Conservation (phyloP, 179 eudicot species). For the Patellifolia procumbens region DNA sequence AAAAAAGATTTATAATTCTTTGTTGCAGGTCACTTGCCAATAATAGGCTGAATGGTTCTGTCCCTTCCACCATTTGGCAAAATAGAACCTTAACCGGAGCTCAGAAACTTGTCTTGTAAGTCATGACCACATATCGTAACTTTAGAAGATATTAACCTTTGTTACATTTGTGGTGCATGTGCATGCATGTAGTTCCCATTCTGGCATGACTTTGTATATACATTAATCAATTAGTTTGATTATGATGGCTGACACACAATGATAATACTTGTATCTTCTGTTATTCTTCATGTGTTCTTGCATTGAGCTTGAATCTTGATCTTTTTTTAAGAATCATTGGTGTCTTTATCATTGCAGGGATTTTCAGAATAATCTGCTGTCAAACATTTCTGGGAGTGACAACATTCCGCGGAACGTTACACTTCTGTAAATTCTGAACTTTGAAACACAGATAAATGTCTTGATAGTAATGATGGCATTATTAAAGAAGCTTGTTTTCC, state of each 20-base stretch:
- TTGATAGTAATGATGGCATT: no score
- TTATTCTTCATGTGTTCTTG: neutral
- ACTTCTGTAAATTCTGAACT: slow-evolving; percentile 40
- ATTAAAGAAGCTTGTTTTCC: slow-evolving; percentile 2
- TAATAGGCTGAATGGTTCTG: slow-evolving; percentile 31
- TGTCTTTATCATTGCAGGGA: slow-evolving; percentile 45
- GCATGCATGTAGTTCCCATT: neutral
- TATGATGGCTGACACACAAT: neutral
- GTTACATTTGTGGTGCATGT: neutral
- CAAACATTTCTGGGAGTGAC: slow-evolving; percentile 51
- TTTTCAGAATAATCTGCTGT: slow-evolving; percentile 52
- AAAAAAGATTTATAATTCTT: neutral
- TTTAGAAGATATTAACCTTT: neutral
- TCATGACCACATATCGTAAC: neutral
- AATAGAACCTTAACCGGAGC: slow-evolving; percentile 41
- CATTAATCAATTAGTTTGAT: neutral
- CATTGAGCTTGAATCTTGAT: neutral
- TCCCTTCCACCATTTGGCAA: slow-evolving; percentile 32
- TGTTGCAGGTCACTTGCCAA: slow-evolving; percentile 33
- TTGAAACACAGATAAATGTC: no score
- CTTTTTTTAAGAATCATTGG: neutral
- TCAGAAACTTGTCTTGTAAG: slow-evolving; percentile 63
- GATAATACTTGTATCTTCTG: neutral
- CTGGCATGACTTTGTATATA: neutral
- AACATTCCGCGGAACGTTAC: slow-evolving; percentile 52